These are phyloP conservation scores for Cyclostephanos invisitatus DNA, from an alignment of 108 stramenopile species.

Conservation along the genomic window DNA sequence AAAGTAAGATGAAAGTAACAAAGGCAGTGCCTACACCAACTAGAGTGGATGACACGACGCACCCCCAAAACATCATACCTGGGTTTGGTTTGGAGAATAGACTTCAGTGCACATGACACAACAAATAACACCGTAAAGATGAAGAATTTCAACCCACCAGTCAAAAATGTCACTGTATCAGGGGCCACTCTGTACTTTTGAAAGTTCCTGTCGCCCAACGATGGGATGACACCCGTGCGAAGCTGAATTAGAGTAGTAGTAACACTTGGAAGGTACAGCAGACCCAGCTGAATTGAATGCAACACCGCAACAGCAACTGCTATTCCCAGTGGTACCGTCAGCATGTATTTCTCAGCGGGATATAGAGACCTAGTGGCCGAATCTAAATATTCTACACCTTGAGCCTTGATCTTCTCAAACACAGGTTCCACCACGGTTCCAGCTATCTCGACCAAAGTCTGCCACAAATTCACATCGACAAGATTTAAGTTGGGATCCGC, in stretches of 20 bases:
- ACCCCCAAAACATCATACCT: conserved; percentile 40
- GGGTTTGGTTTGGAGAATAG: not conserved
- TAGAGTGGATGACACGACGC: conserved; percentile 10
- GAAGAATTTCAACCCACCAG: too few species aligned
- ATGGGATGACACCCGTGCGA: conserved; percentile 38
- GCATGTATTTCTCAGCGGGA: conserved; percentile 9
- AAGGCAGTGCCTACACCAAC: not conserved
- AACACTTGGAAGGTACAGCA: conserved; percentile 21
- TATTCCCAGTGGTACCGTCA: conserved; percentile 14
- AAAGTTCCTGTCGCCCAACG: conserved; percentile 34
- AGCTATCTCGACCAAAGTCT: too few species aligned
- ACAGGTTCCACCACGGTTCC: too few species aligned
- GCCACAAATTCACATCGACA: too few species aligned
- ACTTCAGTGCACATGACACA: too few species aligned
- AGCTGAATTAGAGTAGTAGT: conserved; percentile 41
- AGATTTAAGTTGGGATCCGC: too few species aligned
- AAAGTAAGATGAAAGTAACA: not conserved
- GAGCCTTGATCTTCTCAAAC: too few species aligned
- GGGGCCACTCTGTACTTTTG: conserved; percentile 11
- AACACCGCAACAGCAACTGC: conserved; percentile 16
- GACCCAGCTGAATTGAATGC: not conserved
- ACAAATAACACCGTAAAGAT: too few species aligned
- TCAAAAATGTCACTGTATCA: too few species aligned
- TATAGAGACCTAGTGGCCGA: not conserved
- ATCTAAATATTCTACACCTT: too few species aligned